A percentile compares a stretch with the other conserved stretches of the same genome.
These are phyloP conservation scores for Casuarina equisetifolia DNA, from an alignment of 306 rosid genomes.

Conservation along the genomic window DNA sequence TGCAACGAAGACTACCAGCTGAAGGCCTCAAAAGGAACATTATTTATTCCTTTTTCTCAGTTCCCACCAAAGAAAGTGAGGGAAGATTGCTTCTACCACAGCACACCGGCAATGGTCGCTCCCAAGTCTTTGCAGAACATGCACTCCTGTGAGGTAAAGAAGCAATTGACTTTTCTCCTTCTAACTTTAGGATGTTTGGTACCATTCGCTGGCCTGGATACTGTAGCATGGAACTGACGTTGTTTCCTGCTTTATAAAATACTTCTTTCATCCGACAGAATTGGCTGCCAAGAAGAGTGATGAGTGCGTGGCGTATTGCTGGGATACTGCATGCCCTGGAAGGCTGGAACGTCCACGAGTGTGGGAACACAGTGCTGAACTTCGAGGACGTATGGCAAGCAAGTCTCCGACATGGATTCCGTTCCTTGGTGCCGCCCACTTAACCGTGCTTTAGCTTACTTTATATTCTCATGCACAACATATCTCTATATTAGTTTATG, in stretches of 20 bases:
- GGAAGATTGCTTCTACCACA: slow-evolving; percentile 63
- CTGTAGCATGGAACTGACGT: too few species aligned
- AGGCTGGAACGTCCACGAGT: slow-evolving; percentile 44
- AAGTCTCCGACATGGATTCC: slow-evolving; percentile 45
- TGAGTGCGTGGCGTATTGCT: slow-evolving; percentile 50
- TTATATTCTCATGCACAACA: too few species aligned
- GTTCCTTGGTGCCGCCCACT: slow-evolving; percentile 25
- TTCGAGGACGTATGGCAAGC: slow-evolving; percentile 41
- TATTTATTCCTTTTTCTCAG: slow-evolving; percentile 72
- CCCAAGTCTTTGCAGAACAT: slow-evolving; percentile 56
- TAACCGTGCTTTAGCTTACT: neutral
- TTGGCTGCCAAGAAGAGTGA: slow-evolving; percentile 48
- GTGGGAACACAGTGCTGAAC: slow-evolving; percentile 26
- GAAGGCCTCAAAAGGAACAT: slow-evolving; percentile 64
- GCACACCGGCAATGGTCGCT: slow-evolving; percentile 68
- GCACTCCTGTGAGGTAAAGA: slow-evolving; percentile 79
- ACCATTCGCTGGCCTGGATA: too few species aligned
- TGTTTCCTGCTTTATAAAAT: too few species aligned
- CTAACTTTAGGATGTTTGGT: too few species aligned
- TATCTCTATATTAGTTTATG: too few species aligned
- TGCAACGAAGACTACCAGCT: slow-evolving; percentile 48
- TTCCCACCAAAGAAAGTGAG: slow-evolving; percentile 66
- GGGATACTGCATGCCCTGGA: slow-evolving; percentile 40
- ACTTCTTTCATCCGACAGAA: neutral
- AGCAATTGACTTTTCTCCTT: neutral